Base-by-base conservation (phyloP, 179 eudicot genomes). In the Nepenthes alata region DNA sequence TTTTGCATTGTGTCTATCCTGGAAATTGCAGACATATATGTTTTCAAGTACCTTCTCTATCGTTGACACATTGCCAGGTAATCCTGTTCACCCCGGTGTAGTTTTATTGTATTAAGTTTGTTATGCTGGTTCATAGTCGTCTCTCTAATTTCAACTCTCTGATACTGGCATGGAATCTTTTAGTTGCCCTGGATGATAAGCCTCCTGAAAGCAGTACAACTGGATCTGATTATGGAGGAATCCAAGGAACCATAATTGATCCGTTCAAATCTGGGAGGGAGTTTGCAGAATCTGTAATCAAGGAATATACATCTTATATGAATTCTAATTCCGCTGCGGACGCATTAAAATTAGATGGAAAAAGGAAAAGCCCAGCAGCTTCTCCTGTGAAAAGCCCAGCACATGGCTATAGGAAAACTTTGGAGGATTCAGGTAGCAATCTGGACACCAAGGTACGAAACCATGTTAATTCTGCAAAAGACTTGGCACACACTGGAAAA, bases 1-100 rank as follows among this genome's bases (percentile, higher is more conserved):
- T 37, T 60, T 70, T 62, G 63, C 74, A 58, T 72, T 59, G 54
- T 49, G 37, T 61, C 62, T 64, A 16, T 58, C 66, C 61, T 74
- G 60, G 53, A 64, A 12, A 61, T 11, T 79, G 85, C 95, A 93
- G 98, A 90, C 95, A 51, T 93, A 93, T 68, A 68, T 79, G 49
- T 93, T 93, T 77, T 85, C 97, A 59, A 77, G 90, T 69, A 80
- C 98, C 72, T 82, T 93, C 67, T 83, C 98, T 54, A 85, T 89
- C 63, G 75, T 93, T 58, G 94, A 93, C 60, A 93, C 87, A 25
- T 74, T 93, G 57, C 60, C 97, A 76, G 98, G 98, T 93, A 64
- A 60, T 69, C 52, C 6, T 64, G 39, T 54, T 36, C 49, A 49
- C 50, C 49, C 37, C 49, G 12, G 53, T 53, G 37, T 41, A 67